phyloP scores from a whole-genome alignment of 371 early-diverging fungal genomes.

The Mucor velutinosus region DNA sequence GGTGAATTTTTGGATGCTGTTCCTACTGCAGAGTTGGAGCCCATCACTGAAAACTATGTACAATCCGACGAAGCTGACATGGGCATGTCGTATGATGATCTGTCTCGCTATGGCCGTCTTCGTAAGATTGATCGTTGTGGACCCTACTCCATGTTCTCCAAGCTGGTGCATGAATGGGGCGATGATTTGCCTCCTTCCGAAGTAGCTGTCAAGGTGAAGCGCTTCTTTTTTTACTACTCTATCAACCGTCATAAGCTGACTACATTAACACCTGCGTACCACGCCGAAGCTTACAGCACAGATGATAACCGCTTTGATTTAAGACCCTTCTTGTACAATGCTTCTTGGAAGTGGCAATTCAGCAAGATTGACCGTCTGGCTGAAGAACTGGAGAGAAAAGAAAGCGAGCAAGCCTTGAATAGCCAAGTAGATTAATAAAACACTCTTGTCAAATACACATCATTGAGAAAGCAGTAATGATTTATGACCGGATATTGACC shows the following conservation, averaged over 20 bases:
- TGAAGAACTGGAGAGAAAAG: conserved; percentile 26
- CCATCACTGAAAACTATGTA: conserved; percentile 74
- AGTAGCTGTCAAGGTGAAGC: conserved; percentile 91
- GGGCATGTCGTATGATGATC: conserved; percentile 96
- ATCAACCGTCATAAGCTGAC: conserved; percentile 99
- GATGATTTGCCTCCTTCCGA: conserved; percentile 61
- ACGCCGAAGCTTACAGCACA: conserved; percentile 93
- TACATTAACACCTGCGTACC: conserved; percentile 94
- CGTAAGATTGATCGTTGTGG: conserved; percentile 89
- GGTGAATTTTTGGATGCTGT: conserved; percentile 82
- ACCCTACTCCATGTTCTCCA: conserved; percentile 91
- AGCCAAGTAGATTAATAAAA: conserved; percentile 25
- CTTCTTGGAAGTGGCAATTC: conserved; percentile 93
- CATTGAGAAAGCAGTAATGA: not conserved
- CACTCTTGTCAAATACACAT: not conserved
- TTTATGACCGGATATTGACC: not conserved
- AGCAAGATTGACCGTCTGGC: conserved; percentile 77
- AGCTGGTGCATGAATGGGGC: conserved; percentile 82
- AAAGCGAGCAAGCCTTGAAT: conserved; percentile 17
- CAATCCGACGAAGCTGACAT: conserved; percentile 95
- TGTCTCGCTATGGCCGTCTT: conserved; percentile 89
- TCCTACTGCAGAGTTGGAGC: conserved; percentile 96
- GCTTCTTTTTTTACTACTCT: conserved; percentile 94
- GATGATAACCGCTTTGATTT: conserved; percentile 98
- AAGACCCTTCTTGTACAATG: conserved; percentile 93